Base-by-base conservation (phyloP, 805 yeast genomes). In the Candida patagonica region DNA sequence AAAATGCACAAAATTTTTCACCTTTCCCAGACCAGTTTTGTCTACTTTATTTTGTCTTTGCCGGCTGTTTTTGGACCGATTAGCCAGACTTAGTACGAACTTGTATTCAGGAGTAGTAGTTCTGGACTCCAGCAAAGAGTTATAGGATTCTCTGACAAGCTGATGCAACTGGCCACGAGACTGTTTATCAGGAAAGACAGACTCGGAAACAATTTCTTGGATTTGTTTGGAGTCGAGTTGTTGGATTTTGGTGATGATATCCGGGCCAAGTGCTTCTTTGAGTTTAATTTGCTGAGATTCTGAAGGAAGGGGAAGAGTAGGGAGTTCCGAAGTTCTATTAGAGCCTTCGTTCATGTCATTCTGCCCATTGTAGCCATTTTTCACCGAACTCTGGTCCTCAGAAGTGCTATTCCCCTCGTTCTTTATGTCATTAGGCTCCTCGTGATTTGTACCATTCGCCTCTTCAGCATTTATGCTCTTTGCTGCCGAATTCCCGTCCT, bases 161-260 rank as follows among this genome's bases (percentile, higher is more conserved):
- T 78, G 80, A 60, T 92, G 99, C 39, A 92, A 66, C 45, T 71
- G 65, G 0, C 94, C 84, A 50, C 99, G 74, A n/a, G 60, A 65
- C 10, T 71, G 68, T 54, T 92, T 92, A 42, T 79, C 88, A 16
- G 68, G 67, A 47, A 82, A 78, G 0, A 66, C 50, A 34, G 73
- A 66, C 1, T 58, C 60, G 1, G 92, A 76, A 52, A 73, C 80
- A 61, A 78, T 68, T 35, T 68, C 13, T 6, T 10, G 72, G 27
- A 65, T 66, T 2, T 79, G 84, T 8, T 69, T 71, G 17, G 61
- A 57, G 47, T 76, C 68, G 20, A 84, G 67, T 1, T 65, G 68
- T 42, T 76, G 71, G 43, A 84, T 68, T 41, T 70, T 65, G 1
- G 57, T 60, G n/a, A 78, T 65, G 49, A 79, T 84, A 2, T 68